These are phyloP conservation scores for Pelargonium myrrhifolium DNA, from an alignment of 441 rosid species.

Conservation along the genomic window DNA sequence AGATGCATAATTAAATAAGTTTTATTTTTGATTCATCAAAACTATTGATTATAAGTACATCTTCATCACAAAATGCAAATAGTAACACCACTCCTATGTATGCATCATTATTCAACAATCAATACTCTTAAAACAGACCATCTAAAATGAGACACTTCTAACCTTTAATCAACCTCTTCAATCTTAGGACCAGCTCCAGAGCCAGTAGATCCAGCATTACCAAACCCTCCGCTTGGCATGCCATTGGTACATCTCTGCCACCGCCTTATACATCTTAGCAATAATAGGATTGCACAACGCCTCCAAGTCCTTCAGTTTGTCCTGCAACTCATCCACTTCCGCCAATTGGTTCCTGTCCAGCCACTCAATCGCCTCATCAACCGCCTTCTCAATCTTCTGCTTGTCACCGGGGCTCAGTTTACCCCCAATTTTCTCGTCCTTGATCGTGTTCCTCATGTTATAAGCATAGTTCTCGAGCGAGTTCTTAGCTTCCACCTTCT, in stretches of 20 bases:
- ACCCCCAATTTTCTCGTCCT: slow-evolving; percentile 43
- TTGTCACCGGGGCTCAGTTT: slow-evolving; percentile 41
- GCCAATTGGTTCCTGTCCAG: slow-evolving; percentile 51
- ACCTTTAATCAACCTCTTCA: slow-evolving; percentile 60
- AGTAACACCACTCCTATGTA: no score
- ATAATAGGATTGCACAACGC: slow-evolving; percentile 51
- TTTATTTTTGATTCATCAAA: no score
- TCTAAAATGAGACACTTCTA: not conserved
- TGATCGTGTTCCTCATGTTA: slow-evolving; percentile 57
- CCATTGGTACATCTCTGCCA: slow-evolving; percentile 19
- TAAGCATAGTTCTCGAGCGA: slow-evolving; percentile 50
- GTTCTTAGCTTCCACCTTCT: slow-evolving; percentile 57
- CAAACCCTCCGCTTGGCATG: slow-evolving; percentile 37
- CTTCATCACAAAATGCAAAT: no score
- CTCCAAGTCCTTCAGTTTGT: slow-evolving; percentile 63
- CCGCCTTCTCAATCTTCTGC: slow-evolving; percentile 53
- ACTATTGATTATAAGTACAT: no score
- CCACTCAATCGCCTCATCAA: slow-evolving; percentile 46
- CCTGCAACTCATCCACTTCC: slow-evolving; percentile 50
- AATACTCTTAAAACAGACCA: not conserved
- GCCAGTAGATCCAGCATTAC: slow-evolving; percentile 13
- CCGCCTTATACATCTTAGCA: slow-evolving; percentile 46
- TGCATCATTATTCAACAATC: not conserved
- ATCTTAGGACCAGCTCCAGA: slow-evolving; percentile 58
- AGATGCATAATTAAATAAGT: no score